Evolutionary conservation across 139 green algal genomes (phyloP).

Genomic region (Tetradesmus lagerheimii): DNA sequence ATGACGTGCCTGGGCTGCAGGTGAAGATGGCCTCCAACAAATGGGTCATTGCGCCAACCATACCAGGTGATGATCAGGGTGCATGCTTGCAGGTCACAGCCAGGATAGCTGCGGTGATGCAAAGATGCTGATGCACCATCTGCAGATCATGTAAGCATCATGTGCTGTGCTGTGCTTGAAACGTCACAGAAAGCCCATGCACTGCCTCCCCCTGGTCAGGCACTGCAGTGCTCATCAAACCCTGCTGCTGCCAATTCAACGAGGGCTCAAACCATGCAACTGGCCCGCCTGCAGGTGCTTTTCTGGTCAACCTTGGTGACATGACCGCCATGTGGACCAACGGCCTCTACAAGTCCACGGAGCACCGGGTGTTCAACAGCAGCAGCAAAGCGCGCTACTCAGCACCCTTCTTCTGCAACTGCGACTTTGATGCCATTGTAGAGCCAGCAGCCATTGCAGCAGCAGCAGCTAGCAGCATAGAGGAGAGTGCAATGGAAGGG

Average conservation of each 20-base stretch:
- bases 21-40: conserved; percentile 15
- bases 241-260: neutral
- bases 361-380: conserved; percentile 52
- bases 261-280: no score
- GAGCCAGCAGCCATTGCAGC: conserved; percentile 18
- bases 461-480: neutral
- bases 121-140: neutral
- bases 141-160: no score
- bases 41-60: conserved; percentile 45
- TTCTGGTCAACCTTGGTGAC: conserved; percentile 61
- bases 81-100: neutral
- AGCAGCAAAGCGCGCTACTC: conserved; percentile 45
- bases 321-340: conserved; percentile 51
- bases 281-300: neutral
- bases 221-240: neutral
- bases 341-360: conserved; percentile 43
- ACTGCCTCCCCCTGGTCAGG: neutral
- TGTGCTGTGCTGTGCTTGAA: neutral
- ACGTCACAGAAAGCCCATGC: neutral
- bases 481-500: neutral
- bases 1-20: conserved; percentile 52
- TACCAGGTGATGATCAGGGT: conserved; percentile 34
- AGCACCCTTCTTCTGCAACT: conserved; percentile 57
- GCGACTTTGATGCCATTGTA: conserved; percentile 49
- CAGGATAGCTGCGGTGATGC: neutral